Conservation (phyloP, 78 protist species). For the Speleostelium caveatum region DNA sequence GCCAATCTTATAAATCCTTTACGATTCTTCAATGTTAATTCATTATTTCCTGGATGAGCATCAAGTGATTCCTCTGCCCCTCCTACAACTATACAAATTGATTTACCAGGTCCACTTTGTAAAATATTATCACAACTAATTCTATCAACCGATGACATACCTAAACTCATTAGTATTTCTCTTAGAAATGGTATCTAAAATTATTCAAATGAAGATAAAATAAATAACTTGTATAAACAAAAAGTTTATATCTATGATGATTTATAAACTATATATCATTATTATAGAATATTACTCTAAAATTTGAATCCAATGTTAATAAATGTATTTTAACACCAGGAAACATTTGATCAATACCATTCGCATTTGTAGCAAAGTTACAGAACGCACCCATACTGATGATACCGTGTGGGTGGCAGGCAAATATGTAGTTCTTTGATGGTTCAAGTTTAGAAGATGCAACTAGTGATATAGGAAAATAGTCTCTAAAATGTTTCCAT, state of each 20-base stretch:
- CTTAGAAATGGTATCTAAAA: constrained; percentile 67
- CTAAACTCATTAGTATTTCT: constrained; percentile 70
- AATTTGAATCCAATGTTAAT: constrained; percentile 70
- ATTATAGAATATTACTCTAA: constrained; percentile 12
- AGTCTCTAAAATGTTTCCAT: constrained; percentile 70
- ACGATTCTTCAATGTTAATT: constrained; percentile 50
- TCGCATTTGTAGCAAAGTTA: constrained; percentile 81
- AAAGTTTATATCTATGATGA: too few species aligned
- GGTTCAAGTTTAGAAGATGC: constrained; percentile 58
- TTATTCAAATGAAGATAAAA: too few species aligned
- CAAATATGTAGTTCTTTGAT: constrained; percentile 69
- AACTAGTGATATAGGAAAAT: constrained; percentile 73
- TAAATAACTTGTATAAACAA: background rate
- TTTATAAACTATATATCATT: too few species aligned
- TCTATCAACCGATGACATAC: constrained; percentile 54
- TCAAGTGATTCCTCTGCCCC: constrained; percentile 83
- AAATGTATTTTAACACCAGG: constrained; percentile 68
- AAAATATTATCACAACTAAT: constrained; percentile 53
- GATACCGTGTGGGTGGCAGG: constrained; percentile 75
- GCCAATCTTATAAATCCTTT: constrained; percentile 80
- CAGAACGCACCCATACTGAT: constrained; percentile 77
- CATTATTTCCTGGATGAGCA: constrained; percentile 70
- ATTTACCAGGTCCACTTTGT: constrained; percentile 24
- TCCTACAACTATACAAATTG: constrained; percentile 70
- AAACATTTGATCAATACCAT: constrained; percentile 37